Evolutionary conservation across 768 basidiomycete genomes (phyloP).

Genomic region (Amanita jacksonii): DNA sequence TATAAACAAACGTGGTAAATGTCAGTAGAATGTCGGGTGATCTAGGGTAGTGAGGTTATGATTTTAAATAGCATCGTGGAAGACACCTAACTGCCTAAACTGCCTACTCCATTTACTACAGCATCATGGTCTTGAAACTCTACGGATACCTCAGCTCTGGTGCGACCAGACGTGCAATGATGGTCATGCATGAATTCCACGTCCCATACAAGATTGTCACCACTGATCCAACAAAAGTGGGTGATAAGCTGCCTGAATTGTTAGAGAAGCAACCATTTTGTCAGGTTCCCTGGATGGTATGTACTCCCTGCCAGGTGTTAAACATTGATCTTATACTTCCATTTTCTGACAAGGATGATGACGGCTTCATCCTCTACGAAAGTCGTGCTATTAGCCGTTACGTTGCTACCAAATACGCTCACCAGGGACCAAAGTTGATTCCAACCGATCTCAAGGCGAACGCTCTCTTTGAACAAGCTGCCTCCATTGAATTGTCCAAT

Average conservation of each 20-base stretch:
- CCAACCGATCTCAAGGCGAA: constrained; percentile 30
- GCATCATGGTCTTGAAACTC: constrained; percentile 42
- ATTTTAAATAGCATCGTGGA: no score
- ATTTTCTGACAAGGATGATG: constrained; percentile 39
- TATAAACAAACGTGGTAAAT: no score
- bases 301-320: constrained; percentile 1
- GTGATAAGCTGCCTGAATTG: constrained; percentile 30
- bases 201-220: constrained; percentile 38
- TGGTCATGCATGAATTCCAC: constrained; percentile 35
- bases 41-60: no score
- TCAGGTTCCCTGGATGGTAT: constrained; percentile 24
- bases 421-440: constrained; percentile 40
- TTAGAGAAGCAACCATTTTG: constrained; percentile 27
- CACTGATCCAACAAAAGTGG: constrained; percentile 25
- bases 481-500: constrained; percentile 40
- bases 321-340: no score
- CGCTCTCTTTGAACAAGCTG: constrained; percentile 44
- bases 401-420: constrained; percentile 42
- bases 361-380: constrained; percentile 58
- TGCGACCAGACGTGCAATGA: constrained; percentile 35
- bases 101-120: background rate
- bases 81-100: no score
- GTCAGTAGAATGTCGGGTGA: no score
- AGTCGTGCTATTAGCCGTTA: constrained; percentile 55
- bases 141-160: constrained; percentile 34